Evolutionary conservation across 306 rosid genomes (phyloP).

Genomic region (Betula pendula): DNA sequence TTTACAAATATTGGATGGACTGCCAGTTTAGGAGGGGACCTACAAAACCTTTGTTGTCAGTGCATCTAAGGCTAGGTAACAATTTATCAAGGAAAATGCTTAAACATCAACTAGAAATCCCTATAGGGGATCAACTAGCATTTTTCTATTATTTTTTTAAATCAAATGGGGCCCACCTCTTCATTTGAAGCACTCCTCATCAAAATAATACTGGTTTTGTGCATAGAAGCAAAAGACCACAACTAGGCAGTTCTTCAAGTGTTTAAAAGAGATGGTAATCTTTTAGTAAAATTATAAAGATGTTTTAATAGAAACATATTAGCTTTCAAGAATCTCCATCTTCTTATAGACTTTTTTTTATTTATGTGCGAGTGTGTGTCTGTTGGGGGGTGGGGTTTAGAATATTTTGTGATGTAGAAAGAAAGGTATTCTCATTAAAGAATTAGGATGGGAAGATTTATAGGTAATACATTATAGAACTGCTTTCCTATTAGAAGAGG

Average conservation of each 20-base stretch:
- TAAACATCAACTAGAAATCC: no score
- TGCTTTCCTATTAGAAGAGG: neutral
- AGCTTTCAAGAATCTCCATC: neutral
- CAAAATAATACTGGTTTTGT: neutral
- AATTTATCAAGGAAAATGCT: no score
- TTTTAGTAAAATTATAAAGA: no score
- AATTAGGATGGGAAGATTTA: neutral
- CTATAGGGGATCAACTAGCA: no score
- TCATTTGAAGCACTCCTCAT: no score
- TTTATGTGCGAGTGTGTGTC: no score
- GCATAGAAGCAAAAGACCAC: neutral
- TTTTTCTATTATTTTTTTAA: no score
- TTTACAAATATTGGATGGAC: neutral
- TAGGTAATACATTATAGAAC: neutral
- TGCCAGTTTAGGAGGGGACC: neutral
- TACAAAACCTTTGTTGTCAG: neutral
- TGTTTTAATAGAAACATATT: neutral
- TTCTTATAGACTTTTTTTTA: neutral
- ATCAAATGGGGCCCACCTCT: no score
- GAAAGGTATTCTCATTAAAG: neutral
- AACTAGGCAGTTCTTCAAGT: neutral
- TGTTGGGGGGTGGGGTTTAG: no score
- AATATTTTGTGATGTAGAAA: neutral
- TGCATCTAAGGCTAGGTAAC: neutral
- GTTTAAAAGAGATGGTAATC: no score